Conservation (phyloP, 208 protist species). For the Leishmania tropica region DNA sequence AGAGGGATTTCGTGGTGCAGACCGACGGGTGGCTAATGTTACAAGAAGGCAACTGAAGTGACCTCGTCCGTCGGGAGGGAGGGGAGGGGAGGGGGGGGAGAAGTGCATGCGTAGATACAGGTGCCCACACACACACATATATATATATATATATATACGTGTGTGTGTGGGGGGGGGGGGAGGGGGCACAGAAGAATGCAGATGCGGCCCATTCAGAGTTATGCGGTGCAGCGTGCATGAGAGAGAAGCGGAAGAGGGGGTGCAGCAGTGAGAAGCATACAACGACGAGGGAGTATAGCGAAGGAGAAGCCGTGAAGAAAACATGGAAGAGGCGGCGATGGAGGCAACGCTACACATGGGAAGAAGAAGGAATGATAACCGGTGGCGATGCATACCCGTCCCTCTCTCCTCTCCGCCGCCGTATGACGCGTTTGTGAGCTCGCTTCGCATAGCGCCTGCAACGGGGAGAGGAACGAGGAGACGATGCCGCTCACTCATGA, state of each 20-base stretch:
- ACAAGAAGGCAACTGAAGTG: neutral
- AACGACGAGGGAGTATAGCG: neutral
- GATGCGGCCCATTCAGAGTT: neutral
- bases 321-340: neutral
- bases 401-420: neutral
- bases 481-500: neutral
- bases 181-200: neutral
- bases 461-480: neutral
- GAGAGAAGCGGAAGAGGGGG: neutral
- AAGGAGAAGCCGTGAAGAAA: neutral
- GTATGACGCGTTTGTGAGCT: neutral
- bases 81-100: no score
- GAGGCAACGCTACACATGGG: neutral
- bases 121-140: neutral
- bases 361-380: neutral
- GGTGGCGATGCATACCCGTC: neutral
- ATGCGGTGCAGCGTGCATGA: neutral
- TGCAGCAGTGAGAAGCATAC: neutral
- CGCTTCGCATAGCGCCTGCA: neutral
- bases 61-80: neutral
- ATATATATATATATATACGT: no score
- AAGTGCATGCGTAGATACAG: no score
- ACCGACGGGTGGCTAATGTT: neutral
- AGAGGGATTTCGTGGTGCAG: constrained; percentile 8
- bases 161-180: no score